Evolutionary conservation across 805 yeast species (phyloP), one percentile per base, ranked within the genome.

Genomic region (Wickerhamiella sergipiensis): DNA sequence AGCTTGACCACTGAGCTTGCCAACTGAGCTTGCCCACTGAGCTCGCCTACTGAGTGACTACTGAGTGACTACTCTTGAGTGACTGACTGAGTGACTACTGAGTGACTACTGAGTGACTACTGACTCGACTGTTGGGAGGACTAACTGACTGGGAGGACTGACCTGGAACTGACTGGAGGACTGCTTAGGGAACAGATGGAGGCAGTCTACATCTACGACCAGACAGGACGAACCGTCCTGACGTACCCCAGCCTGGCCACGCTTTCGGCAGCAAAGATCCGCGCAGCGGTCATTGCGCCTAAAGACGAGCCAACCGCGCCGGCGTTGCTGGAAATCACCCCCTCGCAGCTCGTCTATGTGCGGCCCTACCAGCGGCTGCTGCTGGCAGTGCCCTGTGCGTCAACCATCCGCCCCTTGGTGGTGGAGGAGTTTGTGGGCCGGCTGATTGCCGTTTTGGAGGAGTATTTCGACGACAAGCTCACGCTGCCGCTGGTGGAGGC

Each of bases 381-480:
- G 2, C 54, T 69, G 33, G 49, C 62, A 38, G 48, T 66, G 9
- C 67, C 67, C 13, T 66, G 66, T 48, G 53, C 61, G 4, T 38
- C 64, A 4, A 39, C 59, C 1, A 55, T 59, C 19, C 77, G 79
- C 45, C 82, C 85, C 0, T 58, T 77, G 49, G 63, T 74, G n/a
- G 79, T 85, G 1, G 71, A 72, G 53, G 73, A 73, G 22, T 76
- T 84, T 51, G 63, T 80, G 21, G 67, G 70, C 24, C 64, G 73
- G 26, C 63, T 85, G 21, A 69, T 80, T 13, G 73, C 65, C 18
- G 73, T 73, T 0, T 68, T 85, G 56, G 68, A 71, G 46, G 80
- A 77, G 50, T 85, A 80, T 63, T 81, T 85, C 54, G 74, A 73
- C 17, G 65, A 66, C 36, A 80, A 80, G 1, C 61, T 88, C 29